A percentile compares a stretch with the other conserved stretches of the same genome.
phyloP scores from a whole-genome alignment of 805 yeast genomes.

The Cyberlindnera saturnus region DNA sequence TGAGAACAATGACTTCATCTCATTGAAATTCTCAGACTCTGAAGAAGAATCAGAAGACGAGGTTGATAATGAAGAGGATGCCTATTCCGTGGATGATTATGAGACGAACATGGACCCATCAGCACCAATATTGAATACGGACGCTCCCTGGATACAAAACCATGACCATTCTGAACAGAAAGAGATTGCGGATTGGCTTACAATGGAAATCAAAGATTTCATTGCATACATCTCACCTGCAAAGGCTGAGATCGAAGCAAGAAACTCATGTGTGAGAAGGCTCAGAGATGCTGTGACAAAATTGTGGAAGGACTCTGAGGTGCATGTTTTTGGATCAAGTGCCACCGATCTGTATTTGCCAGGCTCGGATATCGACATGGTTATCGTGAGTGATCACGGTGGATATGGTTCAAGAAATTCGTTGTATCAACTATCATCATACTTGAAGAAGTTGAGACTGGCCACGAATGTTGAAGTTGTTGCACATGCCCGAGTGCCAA shows the following conservation, averaged over 20 bases:
- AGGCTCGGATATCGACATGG: slow-evolving; percentile 95
- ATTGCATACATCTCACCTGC: slow-evolving; percentile 84
- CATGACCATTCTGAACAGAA: slow-evolving; percentile 72
- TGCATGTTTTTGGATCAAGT: slow-evolving; percentile 87
- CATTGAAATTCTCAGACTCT: slow-evolving; percentile 28
- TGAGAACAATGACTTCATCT: slow-evolving; percentile 36
- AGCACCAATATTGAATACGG: slow-evolving; percentile 18
- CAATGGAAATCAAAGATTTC: slow-evolving; percentile 79
- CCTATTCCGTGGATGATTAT: slow-evolving; percentile 23
- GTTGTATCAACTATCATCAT: slow-evolving; percentile 67
- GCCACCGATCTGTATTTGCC: slow-evolving; percentile 93
- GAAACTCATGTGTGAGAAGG: slow-evolving; percentile 60
- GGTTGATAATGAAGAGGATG: slow-evolving; percentile 20
- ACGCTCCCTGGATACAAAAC: slow-evolving; percentile 69
- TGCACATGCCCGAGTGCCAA: slow-evolving; percentile 89
- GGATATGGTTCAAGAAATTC: slow-evolving; percentile 56
- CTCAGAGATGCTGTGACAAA: slow-evolving; percentile 45
- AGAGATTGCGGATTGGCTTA: slow-evolving; percentile 82
- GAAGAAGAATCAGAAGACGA: slow-evolving; percentile 18
- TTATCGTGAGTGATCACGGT: slow-evolving; percentile 58
- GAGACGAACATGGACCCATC: slow-evolving; percentile 11
- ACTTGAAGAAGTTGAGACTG: slow-evolving; percentile 51
- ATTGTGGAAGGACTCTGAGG: slow-evolving; percentile 75
- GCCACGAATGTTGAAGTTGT: slow-evolving; percentile 79
- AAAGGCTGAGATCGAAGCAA: slow-evolving; percentile 55